Conservation (phyloP, 768 basidiomycete genomes). For the Amanita thiersii region DNA sequence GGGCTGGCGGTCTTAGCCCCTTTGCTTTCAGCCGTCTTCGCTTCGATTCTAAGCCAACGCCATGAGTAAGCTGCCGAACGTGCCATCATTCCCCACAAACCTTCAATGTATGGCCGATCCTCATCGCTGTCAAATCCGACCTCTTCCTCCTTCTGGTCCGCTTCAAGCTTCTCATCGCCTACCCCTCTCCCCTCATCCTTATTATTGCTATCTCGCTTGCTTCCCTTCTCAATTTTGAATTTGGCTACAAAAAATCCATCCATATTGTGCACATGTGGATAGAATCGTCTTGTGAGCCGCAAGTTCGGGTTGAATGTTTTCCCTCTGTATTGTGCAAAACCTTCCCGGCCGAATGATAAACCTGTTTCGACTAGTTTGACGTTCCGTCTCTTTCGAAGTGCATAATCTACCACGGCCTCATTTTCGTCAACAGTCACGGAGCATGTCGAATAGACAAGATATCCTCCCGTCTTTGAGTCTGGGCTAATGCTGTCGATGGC, state of each 20-base stretch:
- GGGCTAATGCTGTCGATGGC: slow-evolving; percentile 94
- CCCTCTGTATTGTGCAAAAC: slow-evolving; percentile 85
- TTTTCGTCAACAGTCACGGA: slow-evolving; percentile 98
- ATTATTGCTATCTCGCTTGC: slow-evolving; percentile 34
- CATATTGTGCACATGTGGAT: slow-evolving; percentile 99
- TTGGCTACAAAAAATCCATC: slow-evolving; percentile 99
- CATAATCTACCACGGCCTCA: slow-evolving; percentile 97
- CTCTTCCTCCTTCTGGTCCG: slow-evolving; percentile 29
- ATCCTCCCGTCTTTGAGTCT: slow-evolving; percentile 86
- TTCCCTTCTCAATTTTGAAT: slow-evolving; percentile 85
- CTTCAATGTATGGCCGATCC: slow-evolving; percentile 71
- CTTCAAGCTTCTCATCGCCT: slow-evolving; percentile 22
- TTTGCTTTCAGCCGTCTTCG: slow-evolving; percentile 71
- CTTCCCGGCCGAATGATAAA: slow-evolving; percentile 87
- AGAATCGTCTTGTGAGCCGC: slow-evolving; percentile 80
- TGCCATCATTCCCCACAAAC: slow-evolving; percentile 32
- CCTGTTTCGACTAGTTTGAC: slow-evolving; percentile 89
- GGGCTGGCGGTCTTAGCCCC: slow-evolving; percentile 59
- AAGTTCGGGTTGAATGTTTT: slow-evolving; percentile 81
- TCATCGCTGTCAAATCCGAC: slow-evolving; percentile 66
- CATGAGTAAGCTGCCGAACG: not conserved
- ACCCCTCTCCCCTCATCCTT: slow-evolving; percentile 20
- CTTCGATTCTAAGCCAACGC: slow-evolving; percentile 48
- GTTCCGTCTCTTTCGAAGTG: slow-evolving; percentile 88
- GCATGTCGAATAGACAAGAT: slow-evolving; percentile 96